These are phyloP conservation scores for Fusarium paranaense DNA, from an alignment of 2,329 filamentous ascomycete species.

Conservation along the genomic window DNA sequence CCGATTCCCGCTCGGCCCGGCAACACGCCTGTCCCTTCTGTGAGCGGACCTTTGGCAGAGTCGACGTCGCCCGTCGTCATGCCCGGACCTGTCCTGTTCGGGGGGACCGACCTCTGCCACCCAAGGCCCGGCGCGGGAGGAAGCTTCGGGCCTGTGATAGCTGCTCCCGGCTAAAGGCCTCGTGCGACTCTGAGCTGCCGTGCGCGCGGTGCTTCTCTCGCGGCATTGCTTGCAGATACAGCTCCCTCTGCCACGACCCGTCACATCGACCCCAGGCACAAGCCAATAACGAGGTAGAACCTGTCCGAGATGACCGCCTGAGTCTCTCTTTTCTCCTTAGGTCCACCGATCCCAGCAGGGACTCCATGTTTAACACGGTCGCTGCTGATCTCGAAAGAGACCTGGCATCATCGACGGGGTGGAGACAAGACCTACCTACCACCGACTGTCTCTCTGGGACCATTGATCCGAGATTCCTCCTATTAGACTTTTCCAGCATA, in stretches of 20 bases:
- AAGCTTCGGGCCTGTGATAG: constrained; percentile 27
- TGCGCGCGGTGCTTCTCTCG: constrained; percentile 14
- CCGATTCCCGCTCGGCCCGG: background rate
- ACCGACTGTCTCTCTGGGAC: background rate
- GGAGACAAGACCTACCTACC: background rate
- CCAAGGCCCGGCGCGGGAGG: constrained; percentile 18
- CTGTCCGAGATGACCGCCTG: background rate
- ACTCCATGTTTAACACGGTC: constrained; percentile 9
- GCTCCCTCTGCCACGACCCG: constrained; percentile 11
- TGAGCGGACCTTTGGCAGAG: constrained; percentile 16
- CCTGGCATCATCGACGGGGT: background rate
- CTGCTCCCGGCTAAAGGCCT: constrained; percentile 6
- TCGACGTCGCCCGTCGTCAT: constrained; percentile 28
- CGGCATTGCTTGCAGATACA: constrained; percentile 13
- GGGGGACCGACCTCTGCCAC: constrained; percentile 10
- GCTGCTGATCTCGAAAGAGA: constrained; percentile 19
- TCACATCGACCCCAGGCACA: background rate
- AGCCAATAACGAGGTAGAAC: background rate
- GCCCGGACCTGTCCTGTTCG: constrained; percentile 17
- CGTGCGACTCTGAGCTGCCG: constrained; percentile 2
- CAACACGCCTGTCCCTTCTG: constrained; percentile 26
- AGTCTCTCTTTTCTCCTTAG: constrained; percentile 14
- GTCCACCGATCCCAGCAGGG: constrained; percentile 3
- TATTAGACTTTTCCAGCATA: constrained; percentile 17
- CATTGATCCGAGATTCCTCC: constrained; percentile 14